Percentiles rank a stretch among this genome's conserved stretches.
These are phyloP conservation scores for Fraxinus pennsylvanica DNA, from an alignment of 257 asterid genomes.

Conservation along the genomic window DNA sequence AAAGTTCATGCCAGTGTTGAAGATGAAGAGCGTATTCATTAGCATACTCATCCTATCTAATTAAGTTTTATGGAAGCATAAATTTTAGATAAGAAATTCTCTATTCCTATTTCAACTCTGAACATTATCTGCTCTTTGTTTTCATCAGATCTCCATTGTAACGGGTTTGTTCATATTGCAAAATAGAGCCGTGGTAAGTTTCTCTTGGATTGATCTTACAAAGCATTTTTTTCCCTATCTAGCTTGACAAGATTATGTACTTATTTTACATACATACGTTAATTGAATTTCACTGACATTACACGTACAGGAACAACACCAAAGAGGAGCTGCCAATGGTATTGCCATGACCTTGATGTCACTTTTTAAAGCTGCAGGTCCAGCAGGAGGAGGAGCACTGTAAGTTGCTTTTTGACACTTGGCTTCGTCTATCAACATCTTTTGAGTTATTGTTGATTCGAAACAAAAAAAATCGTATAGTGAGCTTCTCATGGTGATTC, in stretches of 20 bases:
- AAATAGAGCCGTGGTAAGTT: conserved; percentile 79
- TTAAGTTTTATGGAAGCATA: neutral
- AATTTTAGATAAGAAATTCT: neutral
- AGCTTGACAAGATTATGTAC: neutral
- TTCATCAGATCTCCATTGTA: conserved; percentile 62
- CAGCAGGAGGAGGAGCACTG: conserved; percentile 76
- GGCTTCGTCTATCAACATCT: neutral
- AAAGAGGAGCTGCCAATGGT: conserved; percentile 94
- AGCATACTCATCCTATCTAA: neutral
- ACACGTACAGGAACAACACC: conserved; percentile 59
- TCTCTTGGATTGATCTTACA: conserved; percentile 8
- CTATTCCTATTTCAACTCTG: neutral
- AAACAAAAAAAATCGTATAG: neutral
- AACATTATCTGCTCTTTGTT: neutral
- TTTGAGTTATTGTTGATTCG: neutral
- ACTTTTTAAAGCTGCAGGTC: conserved; percentile 69
- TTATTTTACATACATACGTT: neutral
- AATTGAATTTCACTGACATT: neutral
- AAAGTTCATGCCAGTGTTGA: neutral
- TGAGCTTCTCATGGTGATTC: neutral
- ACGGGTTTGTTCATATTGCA: conserved; percentile 59
- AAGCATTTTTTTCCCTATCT: neutral
- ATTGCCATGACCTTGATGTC: conserved; percentile 76
- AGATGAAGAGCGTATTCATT: neutral
- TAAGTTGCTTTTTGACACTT: conserved; percentile 38